Conservation (phyloP, 176 grass and related monocot genomes). For the Cymbopogon citratus region DNA sequence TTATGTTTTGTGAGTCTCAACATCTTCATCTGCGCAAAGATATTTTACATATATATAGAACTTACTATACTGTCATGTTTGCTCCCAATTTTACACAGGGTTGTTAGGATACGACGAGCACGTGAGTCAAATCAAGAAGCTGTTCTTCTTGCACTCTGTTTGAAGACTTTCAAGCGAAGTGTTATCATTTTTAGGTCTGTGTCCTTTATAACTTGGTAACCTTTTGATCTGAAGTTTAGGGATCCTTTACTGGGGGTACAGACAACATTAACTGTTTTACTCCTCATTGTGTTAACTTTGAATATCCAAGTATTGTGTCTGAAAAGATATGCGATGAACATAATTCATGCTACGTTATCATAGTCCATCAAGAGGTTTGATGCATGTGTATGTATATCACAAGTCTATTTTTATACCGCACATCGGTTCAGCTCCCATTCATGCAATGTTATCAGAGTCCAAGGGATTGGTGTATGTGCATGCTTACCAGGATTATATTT, state of each 20-base stretch:
- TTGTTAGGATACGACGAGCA: constrained; percentile 78
- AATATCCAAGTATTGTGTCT: background rate
- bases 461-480: background rate
- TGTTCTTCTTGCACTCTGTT: constrained; percentile 93
- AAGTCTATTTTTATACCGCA: background rate
- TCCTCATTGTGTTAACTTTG: background rate
- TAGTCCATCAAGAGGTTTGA: background rate
- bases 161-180: constrained; percentile 84
- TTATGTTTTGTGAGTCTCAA: background rate
- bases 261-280: background rate
- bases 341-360: background rate
- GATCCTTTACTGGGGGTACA: background rate
- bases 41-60: constrained; percentile 1
- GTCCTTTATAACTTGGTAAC: background rate
- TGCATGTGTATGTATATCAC: background rate
- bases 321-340: background rate
- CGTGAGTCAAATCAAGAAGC: constrained; percentile 90
- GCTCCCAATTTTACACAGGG: constrained; percentile 41
- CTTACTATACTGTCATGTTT: constrained; percentile 8
- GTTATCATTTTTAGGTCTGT: constrained; percentile 96
- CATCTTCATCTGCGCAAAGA: background rate
- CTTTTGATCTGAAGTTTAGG: background rate
- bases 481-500: background rate
- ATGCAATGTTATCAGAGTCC: background rate
- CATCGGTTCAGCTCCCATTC: background rate